Base-by-base conservation (phyloP, 2,329 filamentous ascomycete genomes). In the Diaporthe ampelina region DNA sequence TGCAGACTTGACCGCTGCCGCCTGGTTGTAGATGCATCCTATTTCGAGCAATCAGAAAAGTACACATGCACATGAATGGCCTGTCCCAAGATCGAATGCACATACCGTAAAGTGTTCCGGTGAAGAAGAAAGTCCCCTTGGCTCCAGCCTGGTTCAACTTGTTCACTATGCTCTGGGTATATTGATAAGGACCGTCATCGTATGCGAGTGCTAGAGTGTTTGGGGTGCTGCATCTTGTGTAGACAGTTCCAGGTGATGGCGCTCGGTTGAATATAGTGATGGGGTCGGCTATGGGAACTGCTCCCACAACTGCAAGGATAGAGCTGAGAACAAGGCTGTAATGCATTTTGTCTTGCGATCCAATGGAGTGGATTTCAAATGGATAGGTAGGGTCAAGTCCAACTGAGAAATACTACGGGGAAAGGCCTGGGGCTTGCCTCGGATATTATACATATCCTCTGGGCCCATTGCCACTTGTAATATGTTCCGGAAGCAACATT, bases 41-140 rank as follows among this genome's bases (percentile, higher is more conserved):
- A 21, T 24, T 4, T 1, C 9, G 13, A 24, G 29, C 4, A n/a
- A 21, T 52, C 21, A 67, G 45, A 40, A 50, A n/a, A 9, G n/a
- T 11, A n/a, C 9, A 11, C 2, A n/a, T n/a, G 45, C 9, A 8
- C 21, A 24, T n/a, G 45, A 21, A 7, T 11, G 29, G 75, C 32
- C 32, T 21, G 29, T 6, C 19, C 10, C 1, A 10, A 11, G 29
- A 5, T 0, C 40, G 24, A 50, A 37, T 52, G 45, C 19, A 78
- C 75, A 54, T 79, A 79, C 81, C 86, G 67, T 88, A 88, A 32
- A 88, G 81, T 0, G 86, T 88, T 1, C 87, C 87, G 0, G 86
- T 88, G 78, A 85, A 85, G 82, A 89, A 90, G 80, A 89, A 90
- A 3, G 87, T 90, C 8, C 84, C 88, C 79, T 88, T 89, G 56